phyloP scores from a whole-genome alignment of 2,329 filamentous ascomycete species.

The Paraphoma sp. region DNA sequence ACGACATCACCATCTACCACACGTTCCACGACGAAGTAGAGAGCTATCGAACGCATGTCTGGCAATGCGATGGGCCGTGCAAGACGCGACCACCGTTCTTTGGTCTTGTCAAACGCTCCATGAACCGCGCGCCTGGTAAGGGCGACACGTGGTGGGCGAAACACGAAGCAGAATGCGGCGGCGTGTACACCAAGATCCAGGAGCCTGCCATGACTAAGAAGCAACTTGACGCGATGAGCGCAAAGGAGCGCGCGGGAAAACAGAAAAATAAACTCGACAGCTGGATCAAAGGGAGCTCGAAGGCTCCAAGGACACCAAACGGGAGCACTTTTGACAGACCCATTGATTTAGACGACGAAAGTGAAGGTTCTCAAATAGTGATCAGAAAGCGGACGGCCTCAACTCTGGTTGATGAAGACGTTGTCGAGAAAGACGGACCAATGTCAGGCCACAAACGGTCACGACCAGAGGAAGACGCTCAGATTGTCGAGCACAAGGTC shows the following conservation, averaged over 20 bases:
- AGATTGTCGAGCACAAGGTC: slow-evolving; percentile 22
- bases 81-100: slow-evolving; percentile 49
- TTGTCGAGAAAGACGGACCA: slow-evolving; percentile 1
- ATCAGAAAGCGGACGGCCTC: slow-evolving; percentile 16
- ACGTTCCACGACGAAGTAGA: slow-evolving; percentile 56
- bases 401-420: slow-evolving; percentile 6
- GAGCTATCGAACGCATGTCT: slow-evolving; percentile 54
- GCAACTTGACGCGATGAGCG: slow-evolving; percentile 47
- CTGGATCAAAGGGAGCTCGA: slow-evolving; percentile 43
- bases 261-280: slow-evolving; percentile 54
- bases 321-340: slow-evolving; percentile 15
- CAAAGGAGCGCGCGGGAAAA: slow-evolving; percentile 49
- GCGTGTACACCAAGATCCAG: slow-evolving; percentile 49
- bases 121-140: slow-evolving; percentile 53
- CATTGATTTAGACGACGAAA: slow-evolving; percentile 12
- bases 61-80: slow-evolving; percentile 53
- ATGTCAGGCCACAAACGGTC: slow-evolving; percentile 26
- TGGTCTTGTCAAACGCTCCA: slow-evolving; percentile 54
- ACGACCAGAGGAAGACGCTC: slow-evolving; percentile 14
- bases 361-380: slow-evolving; percentile 7
- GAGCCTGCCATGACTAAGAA: slow-evolving; percentile 53
- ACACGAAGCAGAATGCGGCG: slow-evolving; percentile 52
- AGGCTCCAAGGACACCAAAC: slow-evolving; percentile 10
- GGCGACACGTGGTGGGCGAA: slow-evolving; percentile 51
- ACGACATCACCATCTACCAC: slow-evolving; percentile 52